A percentile compares a stretch with the other conserved stretches of the same genome.
These are phyloP conservation scores for Niveomyces coronatus DNA, from an alignment of 2,329 filamentous ascomycete genomes.

Conservation along the genomic window DNA sequence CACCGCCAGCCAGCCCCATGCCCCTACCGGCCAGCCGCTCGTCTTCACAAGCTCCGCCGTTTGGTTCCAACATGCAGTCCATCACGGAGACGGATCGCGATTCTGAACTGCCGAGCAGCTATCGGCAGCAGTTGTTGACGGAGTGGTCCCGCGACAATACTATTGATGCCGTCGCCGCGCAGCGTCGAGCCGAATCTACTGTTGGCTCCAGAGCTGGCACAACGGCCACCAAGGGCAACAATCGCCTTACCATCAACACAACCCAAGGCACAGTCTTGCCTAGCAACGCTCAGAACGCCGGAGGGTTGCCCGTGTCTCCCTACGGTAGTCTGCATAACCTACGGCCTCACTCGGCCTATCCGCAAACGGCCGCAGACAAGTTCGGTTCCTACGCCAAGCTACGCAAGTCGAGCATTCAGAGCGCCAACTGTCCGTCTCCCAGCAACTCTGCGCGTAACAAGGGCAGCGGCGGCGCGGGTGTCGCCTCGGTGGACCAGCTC, in stretches of 20 bases:
- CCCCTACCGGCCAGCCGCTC: conserved; percentile 53
- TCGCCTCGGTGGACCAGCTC: conserved; percentile 54
- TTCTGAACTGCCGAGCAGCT: conserved; percentile 51
- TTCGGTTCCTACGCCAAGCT: conserved; percentile 29
- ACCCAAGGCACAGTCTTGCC: conserved; percentile 29
- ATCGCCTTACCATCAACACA: conserved; percentile 49
- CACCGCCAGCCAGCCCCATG: conserved; percentile 60
- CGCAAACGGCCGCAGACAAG: conserved; percentile 22
- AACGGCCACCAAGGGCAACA: conserved; percentile 36
- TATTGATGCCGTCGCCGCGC: conserved; percentile 56
- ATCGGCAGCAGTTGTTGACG: conserved; percentile 65
- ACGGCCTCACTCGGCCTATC: conserved; percentile 36
- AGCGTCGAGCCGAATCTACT: conserved; percentile 62
- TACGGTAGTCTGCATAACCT: conserved; percentile 40
- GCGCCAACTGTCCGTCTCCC: conserved; percentile 26
- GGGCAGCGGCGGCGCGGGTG: conserved; percentile 35
- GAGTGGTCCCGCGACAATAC: conserved; percentile 73
- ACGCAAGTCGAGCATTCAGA: conserved; percentile 45
- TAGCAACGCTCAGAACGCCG: conserved; percentile 25
- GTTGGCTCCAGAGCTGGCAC: conserved; percentile 63
- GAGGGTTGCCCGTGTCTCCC: conserved; percentile 32
- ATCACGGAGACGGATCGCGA: conserved; percentile 29
- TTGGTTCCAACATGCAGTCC: conserved; percentile 37
- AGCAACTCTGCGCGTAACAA: conserved; percentile 31
- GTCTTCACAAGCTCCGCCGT: conserved; percentile 46